A percentile compares a stretch with the other conserved stretches of the same genome.
phyloP scores from a whole-genome alignment of 2,329 filamentous ascomycete genomes.

The Phyllosticta citrichinensis region DNA sequence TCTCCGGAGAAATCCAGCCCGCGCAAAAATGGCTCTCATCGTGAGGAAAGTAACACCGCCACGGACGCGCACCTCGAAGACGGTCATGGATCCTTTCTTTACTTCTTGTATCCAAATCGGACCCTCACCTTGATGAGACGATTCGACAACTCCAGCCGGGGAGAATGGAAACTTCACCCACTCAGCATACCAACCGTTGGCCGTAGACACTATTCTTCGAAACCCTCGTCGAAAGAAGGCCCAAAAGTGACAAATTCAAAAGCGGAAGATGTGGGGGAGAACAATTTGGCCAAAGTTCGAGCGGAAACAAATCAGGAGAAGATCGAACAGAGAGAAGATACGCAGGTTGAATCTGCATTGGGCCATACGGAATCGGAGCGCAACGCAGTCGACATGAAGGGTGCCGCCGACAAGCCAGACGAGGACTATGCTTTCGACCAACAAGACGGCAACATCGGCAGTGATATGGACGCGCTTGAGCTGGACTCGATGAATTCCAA shows the following conservation, averaged over 20 bases:
- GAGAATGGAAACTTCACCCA: slow-evolving; percentile 7
- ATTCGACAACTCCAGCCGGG: slow-evolving; percentile 17
- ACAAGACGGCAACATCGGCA: neutral
- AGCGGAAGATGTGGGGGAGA: neutral
- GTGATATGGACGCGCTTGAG: neutral
- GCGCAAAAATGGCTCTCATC: slow-evolving; percentile 8
- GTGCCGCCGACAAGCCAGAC: neutral
- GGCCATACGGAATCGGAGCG: neutral
- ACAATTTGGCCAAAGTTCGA: neutral
- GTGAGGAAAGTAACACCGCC: neutral
- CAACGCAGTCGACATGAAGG: neutral
- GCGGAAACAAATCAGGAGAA: neutral
- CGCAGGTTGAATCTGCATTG: neutral
- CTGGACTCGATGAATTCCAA: neutral
- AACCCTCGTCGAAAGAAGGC: neutral
- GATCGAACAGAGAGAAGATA: neutral
- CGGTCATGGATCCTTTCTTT: slow-evolving; percentile 22
- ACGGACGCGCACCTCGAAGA: neutral
- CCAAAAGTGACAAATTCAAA: neutral
- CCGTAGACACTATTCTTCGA: neutral
- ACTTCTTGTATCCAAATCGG: slow-evolving; percentile 39
- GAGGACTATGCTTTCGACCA: neutral
- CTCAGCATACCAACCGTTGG: neutral
- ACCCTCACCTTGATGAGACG: slow-evolving; percentile 30
- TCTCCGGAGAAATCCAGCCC: neutral